Evolutionary conservation across 805 yeast genomes (phyloP).

Genomic region (Priceomyces castillae): DNA sequence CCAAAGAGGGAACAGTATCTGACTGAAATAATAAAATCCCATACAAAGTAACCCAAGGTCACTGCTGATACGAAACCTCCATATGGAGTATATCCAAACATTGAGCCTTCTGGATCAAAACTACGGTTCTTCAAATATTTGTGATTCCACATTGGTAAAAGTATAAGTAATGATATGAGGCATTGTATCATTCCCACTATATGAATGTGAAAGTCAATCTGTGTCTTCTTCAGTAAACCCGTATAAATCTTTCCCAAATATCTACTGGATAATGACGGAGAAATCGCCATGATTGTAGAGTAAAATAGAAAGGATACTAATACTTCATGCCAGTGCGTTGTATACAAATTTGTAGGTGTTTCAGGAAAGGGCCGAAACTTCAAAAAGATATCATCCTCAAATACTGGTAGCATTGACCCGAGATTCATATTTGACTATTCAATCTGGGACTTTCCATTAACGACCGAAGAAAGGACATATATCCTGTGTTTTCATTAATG

Average conservation of each 20-base stretch:
- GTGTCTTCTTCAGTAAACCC: conserved; percentile 41
- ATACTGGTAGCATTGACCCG: conserved; percentile 19
- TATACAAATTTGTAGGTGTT: conserved; percentile 38
- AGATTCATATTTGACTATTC: not conserved
- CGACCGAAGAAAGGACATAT: no score
- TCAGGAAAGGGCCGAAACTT: conserved; percentile 47
- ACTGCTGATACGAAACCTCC: conserved; percentile 70
- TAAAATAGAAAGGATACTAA: conserved; percentile 60
- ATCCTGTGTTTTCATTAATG: no score
- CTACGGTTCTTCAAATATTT: conserved; percentile 38
- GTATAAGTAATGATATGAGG: conserved; percentile 53
- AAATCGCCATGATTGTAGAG: conserved; percentile 47
- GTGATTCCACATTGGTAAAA: conserved; percentile 66
- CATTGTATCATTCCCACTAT: conserved; percentile 86
- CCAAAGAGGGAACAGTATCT: conserved; percentile 70
- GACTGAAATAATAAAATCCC: conserved; percentile 80
- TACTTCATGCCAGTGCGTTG: conserved; percentile 74
- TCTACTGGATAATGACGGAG: conserved; percentile 50
- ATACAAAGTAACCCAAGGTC: conserved; percentile 82
- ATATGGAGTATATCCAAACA: conserved; percentile 72
- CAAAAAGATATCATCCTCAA: conserved; percentile 42
- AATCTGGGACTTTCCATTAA: no score
- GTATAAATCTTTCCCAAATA: conserved; percentile 58
- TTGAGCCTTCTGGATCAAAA: conserved; percentile 40
- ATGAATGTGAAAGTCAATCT: conserved; percentile 84